Evolutionary conservation across 345 rosid genomes (phyloP), one percentile per base, ranked within the genome.

Genomic region (Eucalyptus marginata): DNA sequence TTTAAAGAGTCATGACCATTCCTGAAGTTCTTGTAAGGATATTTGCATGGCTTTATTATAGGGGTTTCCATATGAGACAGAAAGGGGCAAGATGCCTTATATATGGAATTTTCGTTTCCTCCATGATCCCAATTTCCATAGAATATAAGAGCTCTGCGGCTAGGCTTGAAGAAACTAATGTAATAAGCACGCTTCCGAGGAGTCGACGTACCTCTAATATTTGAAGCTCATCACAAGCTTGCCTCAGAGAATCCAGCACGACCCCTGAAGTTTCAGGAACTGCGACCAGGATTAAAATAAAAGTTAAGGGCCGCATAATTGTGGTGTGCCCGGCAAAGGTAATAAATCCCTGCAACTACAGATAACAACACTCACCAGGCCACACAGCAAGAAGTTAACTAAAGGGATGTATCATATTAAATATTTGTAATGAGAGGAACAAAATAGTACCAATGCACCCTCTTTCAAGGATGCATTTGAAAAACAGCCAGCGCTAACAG

Each of bases 171-270:
- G 15, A 36, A 76, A 76, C 27, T 76, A 20, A 76, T 40, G 24
- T 43, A 47, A 49, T 43, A 71, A 36, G n/a, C 54, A 44, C 1
- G 27, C 68, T 76, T 88, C 43, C 36, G 1, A 24, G 36, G 46
- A 88, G 25, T 49, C 59, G 87, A 89, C 91, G 90, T 93, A 97
- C 99, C 98, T 96, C 99, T 92, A 98, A 88, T 50, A 95, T 92
- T 92, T 94, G 92, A 90, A 96, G 95, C 89, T 96, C 98, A 85
- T 96, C 95, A 31, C 96, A 93, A 90, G 99, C 99, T 92, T 97
- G 99, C 91, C 90, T 94, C 87, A 98, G 90, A 88, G 97, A 93
- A 91, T 96, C 99, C 87, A 98, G 93, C 89, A 96, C 95, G 7
- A 91, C 86, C 87, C 94, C 97, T 6, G 96, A 89, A 93, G 94